Base-by-base conservation (phyloP, 2,329 filamentous ascomycete species). In the Byssoonygena ceratinophila region DNA sequence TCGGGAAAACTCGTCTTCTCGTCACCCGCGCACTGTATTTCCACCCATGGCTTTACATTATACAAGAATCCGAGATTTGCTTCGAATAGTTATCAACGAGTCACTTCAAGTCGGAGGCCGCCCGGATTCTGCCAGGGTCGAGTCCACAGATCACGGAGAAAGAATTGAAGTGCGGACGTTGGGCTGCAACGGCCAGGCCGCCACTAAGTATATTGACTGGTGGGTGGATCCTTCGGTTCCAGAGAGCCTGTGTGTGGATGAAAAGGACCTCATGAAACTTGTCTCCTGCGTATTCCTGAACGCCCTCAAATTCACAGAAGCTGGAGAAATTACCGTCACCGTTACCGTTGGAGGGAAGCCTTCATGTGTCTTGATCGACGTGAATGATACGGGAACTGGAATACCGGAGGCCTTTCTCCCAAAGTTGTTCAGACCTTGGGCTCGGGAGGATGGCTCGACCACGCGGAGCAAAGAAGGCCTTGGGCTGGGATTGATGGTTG, bases 301-400 rank as follows among this genome's bases (percentile, higher is more conserved):
- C 62, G 83, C 83, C 2, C 74, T 85, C 60, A 86, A 86, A 63
- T 86, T 86, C 60, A 85, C 83, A 0, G 80, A 84, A 53, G 73
- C 74, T 51, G 83, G 83, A 5, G 71, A 68, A 11, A 83, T 87
- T 52, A 75, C 68, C 1, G 68, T 86, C 11, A 66, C 66, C 44
- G 79, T 76, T 3, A 74, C 71, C 4, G 69, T 82, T 39, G 78
- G 75, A 50, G 65, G 67, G 31, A 76, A 71, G 50, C 62, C 66
- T 3, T 74, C 76, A 31, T 78, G 79, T 60, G 72, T 85, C 39
- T 70, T 81, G 41, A 78, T 85, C 61, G 78, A 73, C 56, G 74
- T 86, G 52, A 71, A 73, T 14, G 83, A 87, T 64, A 84, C 82
- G 16, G 83, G 83, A 6, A 78, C 79, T 46, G 83, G 83, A 3